Base-by-base conservation (phyloP, 2,329 filamentous ascomycete species). In the Sporothrix phasma region DNA sequence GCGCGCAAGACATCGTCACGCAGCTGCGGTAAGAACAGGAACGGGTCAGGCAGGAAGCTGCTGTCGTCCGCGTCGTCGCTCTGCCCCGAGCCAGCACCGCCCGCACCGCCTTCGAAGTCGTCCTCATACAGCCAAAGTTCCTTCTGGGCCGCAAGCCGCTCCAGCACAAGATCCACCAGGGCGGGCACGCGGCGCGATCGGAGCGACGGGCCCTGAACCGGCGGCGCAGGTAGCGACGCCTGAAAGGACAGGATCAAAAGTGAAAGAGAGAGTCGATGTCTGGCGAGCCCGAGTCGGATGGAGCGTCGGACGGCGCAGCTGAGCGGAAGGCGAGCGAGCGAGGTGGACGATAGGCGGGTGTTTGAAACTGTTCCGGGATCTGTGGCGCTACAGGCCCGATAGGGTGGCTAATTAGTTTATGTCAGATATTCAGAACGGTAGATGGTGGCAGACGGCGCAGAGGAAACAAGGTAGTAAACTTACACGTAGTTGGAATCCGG, bases 271-370 rank as follows among this genome's bases (percentile, higher is more conserved):
- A 91, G 79, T 87, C 90, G 83, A 94, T 94, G 83, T 88, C 87
- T 83, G 84, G 87, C 90, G 88, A 94, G 72, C 75, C 88, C 84
- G 82, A 88, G 84, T 78, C 88, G 81, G 84, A 92, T 76, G 77
- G 87, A 89, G 80, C 89, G 83, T 75, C 84, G 84, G 87, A 91
- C 71, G 77, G 89, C 84, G 78, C 90, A 97, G 79, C 79, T 74
- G 88, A 97, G 81, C 79, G 92, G 84, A 88, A 97, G 83, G 76
- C 88, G 84, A 83, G 92, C 89, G 87, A 96, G 89, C 81, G 90
- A 95, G 81, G 84, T 88, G 78, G 89, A 93, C 77, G 86, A 84
- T 82, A 97, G 84, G 76, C 79, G 79, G 80, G 80, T 78, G 76
- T 75, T 74, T 80, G 80, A 72, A 85, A 86, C 77, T 81, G 79